Base-by-base conservation (phyloP, 1,284 basidiomycete species). In the Ceratobasidium sp. region DNA sequence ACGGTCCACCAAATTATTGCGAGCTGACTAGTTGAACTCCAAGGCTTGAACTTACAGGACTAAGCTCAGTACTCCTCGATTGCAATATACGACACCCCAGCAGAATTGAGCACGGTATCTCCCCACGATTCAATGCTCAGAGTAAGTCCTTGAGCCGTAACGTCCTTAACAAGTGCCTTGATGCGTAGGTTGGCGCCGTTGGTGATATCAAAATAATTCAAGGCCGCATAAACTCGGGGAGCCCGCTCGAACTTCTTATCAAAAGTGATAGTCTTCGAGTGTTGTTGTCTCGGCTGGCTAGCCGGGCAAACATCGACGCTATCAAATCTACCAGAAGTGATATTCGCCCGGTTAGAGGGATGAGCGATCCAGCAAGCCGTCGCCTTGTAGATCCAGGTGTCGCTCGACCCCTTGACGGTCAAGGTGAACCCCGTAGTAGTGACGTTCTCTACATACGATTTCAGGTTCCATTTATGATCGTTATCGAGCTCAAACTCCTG, bases 301-400 rank as follows among this genome's bases (percentile, higher is more conserved):
- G 54, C 44, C 20, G 70, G 38, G n/a, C 64, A 50, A 9, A 74
- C 54, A 3, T 79, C 78, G 7, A 28, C 46, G 17, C 54, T 77
- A 56, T 62, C 54, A 50, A 70, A 66, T 17, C n/a, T 68, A 20
- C 78, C 78, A 17, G 42, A 59, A 38, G 66, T 38, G 48, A 80
- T 73, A 59, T 78, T n/a, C 48, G 67, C 48, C 7, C 71, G 64
- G 54, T 75, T 59, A 12, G 50, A 57, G 0, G 79, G 79, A 38
- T 76, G 56, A 2, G 79, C 79, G 52, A 80, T 76, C 79, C 79
- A 80, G 17, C n/a, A 26, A 40, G 66, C 73, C 12, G 44, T 54
- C 17, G 64, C 67, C 3, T 33, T 12, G n/a, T 61, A 66, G 9
- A 78, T 40, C 28, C 3, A 62, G 12, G 71, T 65, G 67, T 78